Evolutionary conservation across 2,329 filamentous ascomycete species (phyloP).

Genomic region (Xylaria sp.): DNA sequence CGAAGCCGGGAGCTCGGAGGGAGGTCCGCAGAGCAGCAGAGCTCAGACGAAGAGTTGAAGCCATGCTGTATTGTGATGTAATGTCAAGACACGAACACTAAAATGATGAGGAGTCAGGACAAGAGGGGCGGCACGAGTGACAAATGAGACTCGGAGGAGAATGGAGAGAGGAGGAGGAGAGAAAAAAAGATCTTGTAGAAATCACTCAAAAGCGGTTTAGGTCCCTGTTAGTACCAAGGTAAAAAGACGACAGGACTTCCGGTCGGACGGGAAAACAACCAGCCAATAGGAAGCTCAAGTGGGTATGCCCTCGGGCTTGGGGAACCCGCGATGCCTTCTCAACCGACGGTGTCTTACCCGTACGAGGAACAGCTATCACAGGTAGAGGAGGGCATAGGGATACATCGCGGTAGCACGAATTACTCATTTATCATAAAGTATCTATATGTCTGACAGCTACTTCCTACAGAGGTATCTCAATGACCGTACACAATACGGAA

Average conservation of each 20-base stretch:
- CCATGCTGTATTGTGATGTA: conserved; percentile 53
- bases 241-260: conserved; percentile 11
- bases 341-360: neutral
- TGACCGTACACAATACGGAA: too few species aligned
- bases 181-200: conserved; percentile 21
- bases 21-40: conserved; percentile 76
- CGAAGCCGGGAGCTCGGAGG: conserved; percentile 60
- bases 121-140: conserved; percentile 5
- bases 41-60: conserved; percentile 75
- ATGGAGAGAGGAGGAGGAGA: conserved; percentile 5
- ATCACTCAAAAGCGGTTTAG: conserved; percentile 20
- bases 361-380: too few species aligned
- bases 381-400: too few species aligned
- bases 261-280: conserved; percentile 15
- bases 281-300: conserved; percentile 15
- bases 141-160: conserved; percentile 11
- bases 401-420: too few species aligned
- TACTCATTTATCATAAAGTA: too few species aligned
- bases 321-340: conserved; percentile 4
- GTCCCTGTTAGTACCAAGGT: conserved; percentile 2
- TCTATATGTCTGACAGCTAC: too few species aligned
- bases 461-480: too few species aligned
- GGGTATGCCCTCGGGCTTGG: conserved; percentile 15
- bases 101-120: neutral
- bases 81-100: neutral